phyloP scores from a whole-genome alignment of 805 yeast genomes.

The Candida schatavii region DNA sequence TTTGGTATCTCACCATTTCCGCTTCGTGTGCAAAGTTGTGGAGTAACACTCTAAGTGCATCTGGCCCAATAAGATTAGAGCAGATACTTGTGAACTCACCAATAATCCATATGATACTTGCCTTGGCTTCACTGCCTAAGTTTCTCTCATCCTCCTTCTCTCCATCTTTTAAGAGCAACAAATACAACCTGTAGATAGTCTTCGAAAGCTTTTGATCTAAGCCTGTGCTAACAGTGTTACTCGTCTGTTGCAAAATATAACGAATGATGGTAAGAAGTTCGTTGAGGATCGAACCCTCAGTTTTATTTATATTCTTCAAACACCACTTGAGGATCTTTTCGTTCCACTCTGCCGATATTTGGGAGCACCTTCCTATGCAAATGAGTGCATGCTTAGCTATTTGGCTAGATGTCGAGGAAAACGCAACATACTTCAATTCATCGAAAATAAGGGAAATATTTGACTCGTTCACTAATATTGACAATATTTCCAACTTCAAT shows the following conservation, averaged over 20 bases:
- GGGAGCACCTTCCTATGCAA: constrained; percentile 61
- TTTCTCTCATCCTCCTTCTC: constrained; percentile 1
- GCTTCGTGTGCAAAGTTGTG: constrained; percentile 53
- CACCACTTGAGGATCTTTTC: constrained; percentile 63
- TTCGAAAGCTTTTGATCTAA: constrained; percentile 34
- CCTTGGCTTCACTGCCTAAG: constrained; percentile 54
- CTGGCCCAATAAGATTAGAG: constrained; percentile 58
- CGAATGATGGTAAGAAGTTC: constrained; percentile 75
- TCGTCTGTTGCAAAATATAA: constrained; percentile 56
- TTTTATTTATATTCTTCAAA: constrained; percentile 41
- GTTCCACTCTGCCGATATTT: constrained; percentile 46
- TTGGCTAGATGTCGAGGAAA: constrained; percentile 11
- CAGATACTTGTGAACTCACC: constrained; percentile 65
- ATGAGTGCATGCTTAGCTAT: constrained; percentile 50
- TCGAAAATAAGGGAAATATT: constrained; percentile 52
- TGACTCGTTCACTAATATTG: constrained; percentile 52
- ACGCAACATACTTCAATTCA: constrained; percentile 58
- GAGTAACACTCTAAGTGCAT: constrained; percentile 61
- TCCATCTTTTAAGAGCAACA: constrained; percentile 24
- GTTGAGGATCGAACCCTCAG: constrained; percentile 41
- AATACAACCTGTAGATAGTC: constrained; percentile 53
- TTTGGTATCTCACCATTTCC: constrained; percentile 64
- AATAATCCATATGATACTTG: constrained; percentile 85
- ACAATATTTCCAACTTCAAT: constrained; percentile 59
- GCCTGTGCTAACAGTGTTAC: not conserved